A percentile compares a stretch with the other conserved stretches of the same genome.
These are phyloP conservation scores for Verticillium isaacii DNA, from an alignment of 2,329 filamentous ascomycete species.

Conservation along the genomic window DNA sequence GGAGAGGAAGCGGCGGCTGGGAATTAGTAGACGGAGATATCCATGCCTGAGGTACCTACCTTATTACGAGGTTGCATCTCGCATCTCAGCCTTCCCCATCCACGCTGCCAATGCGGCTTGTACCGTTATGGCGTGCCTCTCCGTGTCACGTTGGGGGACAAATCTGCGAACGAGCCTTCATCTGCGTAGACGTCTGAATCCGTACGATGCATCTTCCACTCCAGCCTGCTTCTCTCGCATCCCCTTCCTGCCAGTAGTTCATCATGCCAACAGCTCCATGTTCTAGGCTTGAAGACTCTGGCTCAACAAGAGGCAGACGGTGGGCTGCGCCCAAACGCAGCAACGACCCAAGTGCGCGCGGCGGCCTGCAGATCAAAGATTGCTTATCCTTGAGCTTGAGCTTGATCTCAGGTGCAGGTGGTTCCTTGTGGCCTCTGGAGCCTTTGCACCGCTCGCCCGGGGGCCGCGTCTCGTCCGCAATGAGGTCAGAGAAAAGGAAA, in stretches of 20 bases:
- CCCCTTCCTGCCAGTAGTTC: no score
- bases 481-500: not conserved
- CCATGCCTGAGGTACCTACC: not conserved
- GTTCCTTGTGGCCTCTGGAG: not conserved
- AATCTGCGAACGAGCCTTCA: no score
- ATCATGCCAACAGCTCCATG: not conserved
- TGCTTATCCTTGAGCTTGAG: not conserved
- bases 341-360: not conserved
- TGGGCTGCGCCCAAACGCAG: no score
- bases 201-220: no score
- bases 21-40: not conserved
- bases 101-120: not conserved
- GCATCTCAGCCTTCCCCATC: not conserved
- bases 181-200: no score
- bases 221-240: no score
- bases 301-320: no score
- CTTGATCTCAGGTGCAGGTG: not conserved
- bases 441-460: not conserved
- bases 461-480: not conserved
- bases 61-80: not conserved
- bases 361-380: not conserved
- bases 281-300: not conserved
- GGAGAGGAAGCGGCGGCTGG: not conserved
- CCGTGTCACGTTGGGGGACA: no score
- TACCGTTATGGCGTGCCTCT: not conserved